These are phyloP conservation scores for Porphyra umbilicalis DNA, from an alignment of 31 red algal genomes.

Conservation along the genomic window DNA sequence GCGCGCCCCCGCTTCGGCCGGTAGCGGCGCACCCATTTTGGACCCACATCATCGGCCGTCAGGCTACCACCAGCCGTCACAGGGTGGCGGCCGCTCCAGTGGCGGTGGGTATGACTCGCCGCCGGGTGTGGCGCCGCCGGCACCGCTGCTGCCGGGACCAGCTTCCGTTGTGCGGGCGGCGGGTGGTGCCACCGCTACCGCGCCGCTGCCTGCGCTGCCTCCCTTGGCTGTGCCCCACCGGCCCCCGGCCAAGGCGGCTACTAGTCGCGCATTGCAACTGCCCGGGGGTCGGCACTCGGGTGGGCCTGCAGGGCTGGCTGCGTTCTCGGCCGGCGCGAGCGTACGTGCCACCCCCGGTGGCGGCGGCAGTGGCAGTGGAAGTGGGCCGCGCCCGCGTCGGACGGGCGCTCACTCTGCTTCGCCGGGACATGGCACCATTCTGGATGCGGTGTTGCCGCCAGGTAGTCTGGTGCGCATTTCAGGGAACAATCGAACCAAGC, in stretches of 20 bases:
- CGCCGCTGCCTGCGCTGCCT: background rate
- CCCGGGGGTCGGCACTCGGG: background rate
- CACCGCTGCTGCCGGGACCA: background rate
- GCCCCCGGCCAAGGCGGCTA: background rate
- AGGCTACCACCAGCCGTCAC: background rate
- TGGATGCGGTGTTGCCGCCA: slow-evolving; percentile 35
- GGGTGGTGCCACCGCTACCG: background rate
- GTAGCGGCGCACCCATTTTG: too few species aligned
- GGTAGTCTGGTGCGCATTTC: slow-evolving; percentile 64
- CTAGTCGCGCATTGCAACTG: background rate
- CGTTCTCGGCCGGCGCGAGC: background rate
- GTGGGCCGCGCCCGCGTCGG: background rate
- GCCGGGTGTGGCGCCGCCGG: background rate
- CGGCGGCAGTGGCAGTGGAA: background rate
- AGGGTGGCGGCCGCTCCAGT: too few species aligned
- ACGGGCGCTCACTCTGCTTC: background rate
- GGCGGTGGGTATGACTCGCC: background rate
- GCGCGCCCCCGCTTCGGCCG: background rate
- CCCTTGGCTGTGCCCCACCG: background rate
- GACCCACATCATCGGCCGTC: background rate
- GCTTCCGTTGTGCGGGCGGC: background rate
- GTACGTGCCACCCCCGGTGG: background rate
- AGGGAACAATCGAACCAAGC: slow-evolving; percentile 94
- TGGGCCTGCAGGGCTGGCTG: background rate
- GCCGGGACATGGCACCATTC: slow-evolving; percentile 4